Evolutionary conservation across 768 basidiomycete genomes (phyloP), one percentile per base, ranked within the genome.

Genomic region (Lactarius quietus): DNA sequence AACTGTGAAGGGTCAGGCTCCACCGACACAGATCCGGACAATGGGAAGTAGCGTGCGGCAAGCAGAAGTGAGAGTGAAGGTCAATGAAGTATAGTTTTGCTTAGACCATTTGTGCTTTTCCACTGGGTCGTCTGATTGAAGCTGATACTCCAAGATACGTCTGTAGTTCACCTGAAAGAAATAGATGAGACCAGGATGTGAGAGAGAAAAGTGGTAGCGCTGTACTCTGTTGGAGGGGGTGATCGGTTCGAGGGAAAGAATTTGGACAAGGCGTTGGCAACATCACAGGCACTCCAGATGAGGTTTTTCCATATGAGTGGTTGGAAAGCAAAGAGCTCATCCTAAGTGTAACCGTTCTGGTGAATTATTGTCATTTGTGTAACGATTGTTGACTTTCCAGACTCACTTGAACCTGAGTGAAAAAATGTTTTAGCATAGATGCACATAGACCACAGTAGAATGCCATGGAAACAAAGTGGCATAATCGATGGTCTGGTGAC

Each of bases 281-380:
- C 83, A 6, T 88, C 88, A 70, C 95, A 92, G 0, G 92, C 94
- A 6, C 88, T 91, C 69, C 97, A 95, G 66, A 96, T 79, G 5
- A 95, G 86, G 74, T 96, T 91, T 71, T 86, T 86, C 77, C 89
- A 93, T 56, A 98, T 87, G 35, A 88, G 87, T 0, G 87, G 83
- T 23, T 89, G 81, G 78, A 86, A 96, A 3, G 85, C 81, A 65
- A 87, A 80, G 31, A 93, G 84, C 74, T 97, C 94, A 0, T 89
- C 83, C 9, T 77, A 76, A 3, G 88, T 84, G 77, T 94, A 98
- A 15, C 95, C 95, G 67, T 88, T 86, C 75, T 96, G 92, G 75
- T 98, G 92, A 57, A 98, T 95, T 64, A 98, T 95, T 82, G 96
- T 97, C 95, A 98, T 97, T 76, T 98, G 95, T 74, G 98, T 98